These are phyloP conservation scores for Pyronema omphalodes DNA, from an alignment of 495 filamentous ascomycete species.

Conservation along the genomic window DNA sequence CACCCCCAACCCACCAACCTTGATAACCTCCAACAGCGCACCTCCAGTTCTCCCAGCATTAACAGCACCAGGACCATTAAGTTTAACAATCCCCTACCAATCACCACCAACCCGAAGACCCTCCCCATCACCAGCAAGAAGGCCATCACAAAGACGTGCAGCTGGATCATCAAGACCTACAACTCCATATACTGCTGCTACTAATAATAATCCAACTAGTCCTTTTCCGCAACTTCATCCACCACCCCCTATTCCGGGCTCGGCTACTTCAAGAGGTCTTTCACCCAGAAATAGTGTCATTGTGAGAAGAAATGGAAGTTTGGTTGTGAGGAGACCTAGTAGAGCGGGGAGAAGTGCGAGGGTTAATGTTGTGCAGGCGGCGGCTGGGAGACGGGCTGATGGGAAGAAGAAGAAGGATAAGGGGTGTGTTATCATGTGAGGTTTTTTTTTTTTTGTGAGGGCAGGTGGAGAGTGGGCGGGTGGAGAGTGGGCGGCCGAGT, in stretches of 20 bases:
- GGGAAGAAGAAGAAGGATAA: constrained; percentile 10
- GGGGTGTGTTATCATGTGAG: constrained; percentile 12
- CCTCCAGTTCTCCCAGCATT: constrained; percentile 9
- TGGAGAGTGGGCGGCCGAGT: too few species aligned
- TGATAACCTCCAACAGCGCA: constrained; percentile 1
- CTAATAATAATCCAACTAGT: constrained; percentile 10
- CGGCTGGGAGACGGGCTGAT: constrained; percentile 2
- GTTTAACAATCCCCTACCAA: neutral
- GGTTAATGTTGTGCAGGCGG: constrained; percentile 17
- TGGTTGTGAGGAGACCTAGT: constrained; percentile 7
- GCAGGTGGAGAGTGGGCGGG: too few species aligned
- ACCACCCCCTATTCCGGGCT: neutral
- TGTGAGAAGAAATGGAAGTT: constrained; percentile 4
- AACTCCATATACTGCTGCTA: neutral
- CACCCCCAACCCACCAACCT: constrained; percentile 5
- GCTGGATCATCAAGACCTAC: neutral
- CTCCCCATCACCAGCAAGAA: neutral
- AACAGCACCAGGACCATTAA: neutral
- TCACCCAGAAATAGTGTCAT: constrained; percentile 13
- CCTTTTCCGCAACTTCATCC: constrained; percentile 4
- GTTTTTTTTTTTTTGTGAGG: too few species aligned
- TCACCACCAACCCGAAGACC: neutral
- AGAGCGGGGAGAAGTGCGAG: constrained; percentile 18
- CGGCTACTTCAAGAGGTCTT: constrained; percentile 3
- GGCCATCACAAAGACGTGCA: neutral